Conservation (phyloP, 2,329 filamentous ascomycete genomes). For the Alternaria incomplexa region DNA sequence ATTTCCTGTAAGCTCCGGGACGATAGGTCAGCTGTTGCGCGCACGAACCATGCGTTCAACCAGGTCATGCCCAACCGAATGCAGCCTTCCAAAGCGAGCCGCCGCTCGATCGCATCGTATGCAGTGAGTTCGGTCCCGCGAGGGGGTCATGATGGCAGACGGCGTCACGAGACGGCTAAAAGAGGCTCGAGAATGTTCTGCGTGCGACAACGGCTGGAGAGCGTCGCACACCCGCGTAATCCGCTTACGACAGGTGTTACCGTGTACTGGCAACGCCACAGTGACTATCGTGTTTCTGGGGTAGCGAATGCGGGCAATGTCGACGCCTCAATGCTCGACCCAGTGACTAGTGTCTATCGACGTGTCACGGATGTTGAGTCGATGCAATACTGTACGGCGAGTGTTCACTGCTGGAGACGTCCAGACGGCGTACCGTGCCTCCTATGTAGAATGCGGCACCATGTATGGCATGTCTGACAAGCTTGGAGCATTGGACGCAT, state of each 20-base stretch:
- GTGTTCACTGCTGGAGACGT: not conserved
- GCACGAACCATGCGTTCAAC: constrained; percentile 14
- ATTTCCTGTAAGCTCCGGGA: not conserved
- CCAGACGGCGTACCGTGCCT: not conserved
- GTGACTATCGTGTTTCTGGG: not conserved
- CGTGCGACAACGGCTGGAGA: not conserved
- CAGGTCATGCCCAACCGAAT: not conserved
- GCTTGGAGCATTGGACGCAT: not conserved
- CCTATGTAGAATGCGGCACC: not conserved
- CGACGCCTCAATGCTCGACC: not conserved
- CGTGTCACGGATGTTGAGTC: not conserved
- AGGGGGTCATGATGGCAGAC: not conserved
- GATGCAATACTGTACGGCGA: not conserved
- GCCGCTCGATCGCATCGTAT: not conserved
- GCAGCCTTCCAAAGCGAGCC: not conserved
- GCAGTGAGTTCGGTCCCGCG: not conserved
- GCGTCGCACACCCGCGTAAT: not conserved
- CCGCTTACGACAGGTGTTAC: not conserved
- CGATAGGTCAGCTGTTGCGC: not conserved
- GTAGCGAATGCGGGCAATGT: not conserved
- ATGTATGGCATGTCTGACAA: not conserved
- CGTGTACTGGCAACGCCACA: constrained; percentile 1
- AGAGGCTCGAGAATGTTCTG: not conserved
- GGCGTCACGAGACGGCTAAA: not conserved
- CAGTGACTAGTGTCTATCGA: not conserved